Base-by-base conservation (phyloP, 2,329 filamentous ascomycete species). In the Neospermospora avenae region DNA sequence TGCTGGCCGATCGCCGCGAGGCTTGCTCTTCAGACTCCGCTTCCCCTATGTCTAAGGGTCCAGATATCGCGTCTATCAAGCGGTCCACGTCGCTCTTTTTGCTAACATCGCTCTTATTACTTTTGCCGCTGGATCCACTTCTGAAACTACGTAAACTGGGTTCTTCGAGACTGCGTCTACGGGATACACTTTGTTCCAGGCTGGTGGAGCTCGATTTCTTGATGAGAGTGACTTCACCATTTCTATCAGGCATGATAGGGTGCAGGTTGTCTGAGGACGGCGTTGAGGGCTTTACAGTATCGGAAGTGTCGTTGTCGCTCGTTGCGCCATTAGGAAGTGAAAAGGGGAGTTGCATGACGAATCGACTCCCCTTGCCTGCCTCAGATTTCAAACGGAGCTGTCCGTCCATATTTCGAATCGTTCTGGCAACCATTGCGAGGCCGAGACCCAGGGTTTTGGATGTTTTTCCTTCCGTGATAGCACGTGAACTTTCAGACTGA, bases 321-420 rank as follows among this genome's bases (percentile, higher is more conserved):
- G 3, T n/a, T 3, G 37, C 52, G 18, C 54, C 44, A 3, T 28
- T 53, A 65, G 3, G 68, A 0, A 93, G 71, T 7, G 85, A 80
- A 65, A 96, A 95, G 0, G 89, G 88, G 31, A 96, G 77, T 64
- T 90, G 84, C 24, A 96, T 84, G 20, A 91, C 85, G 65, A 96
- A 96, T 55, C 89, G 82, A 18, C 91, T 93, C 0, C 93, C 92
- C 67, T 88, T 89, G 1, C 89, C 89, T 70, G 89, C 83, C 68
- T 95, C 90, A 0, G 91, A 96, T 69, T 92, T 93, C 1, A 96
- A 76, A 1, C 91, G 85, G 31, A 96, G 74, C 69, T 96, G 92
- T 0, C 92, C 93, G 60, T 93, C 88, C 90, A 96, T 95, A 69
- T 92, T 96, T n/a, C 87, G 84, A 34, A 96, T 81, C 37, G 91